Base-by-base conservation (phyloP, 768 basidiomycete species). In the Imleria badia region DNA sequence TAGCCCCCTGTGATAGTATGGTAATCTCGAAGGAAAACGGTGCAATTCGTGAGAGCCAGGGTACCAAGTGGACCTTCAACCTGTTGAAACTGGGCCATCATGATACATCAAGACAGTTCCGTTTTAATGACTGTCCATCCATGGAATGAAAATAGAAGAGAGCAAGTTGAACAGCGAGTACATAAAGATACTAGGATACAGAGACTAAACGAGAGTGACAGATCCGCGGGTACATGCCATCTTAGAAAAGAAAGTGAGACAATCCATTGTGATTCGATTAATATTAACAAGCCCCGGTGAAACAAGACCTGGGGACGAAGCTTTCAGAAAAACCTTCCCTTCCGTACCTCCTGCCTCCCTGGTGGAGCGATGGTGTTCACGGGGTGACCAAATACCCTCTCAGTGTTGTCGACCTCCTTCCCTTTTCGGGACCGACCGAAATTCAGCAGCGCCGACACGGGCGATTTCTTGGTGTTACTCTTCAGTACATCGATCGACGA, bases 331-430 rank as follows among this genome's bases (percentile, higher is more conserved):
- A 13, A 20, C 19, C 20, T 45, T 34, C 31, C 45, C 30, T 19
- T 8, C 13, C 20, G 45, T 8, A 2, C 4, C 22, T 54, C 60
- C 39, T 52, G 52, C 42, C 54, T 48, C 19, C n/a, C 22, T 1
- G 61, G 50, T 2, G 55, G 48, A 33, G 43, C 8, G 22, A 54
- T 6, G 2, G n/a, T 20, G 13, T 68, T 55, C 29, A 49, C 49
- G 10, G 54, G 31, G 11, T 63, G 61, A 36, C 58, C 64, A 23
- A 61, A 63, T 7, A 55, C 33, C 43, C 30, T 51, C 23, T 49
- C 58, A 6, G 30, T 23, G 6, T 55, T 34, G 22, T 46, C 51
- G 5, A 5, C 19, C 11, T 47, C 39, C 13, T 52, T 49, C n/a
- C 14, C 50, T 33, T 45, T 61, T 19, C 41, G 48, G 11, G 22